Percentiles rank a stretch among this genome's conserved stretches.
Evolutionary conservation across 345 rosid genomes (phyloP).

Genomic region (sweet orange (Citrus sinensis)): DVS_A1.0 CM039162.1:682001-682500

Average conservation of each 20-base stretch:
- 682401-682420: slow-evolving; percentile 57
- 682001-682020: background rate
- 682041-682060: background rate
- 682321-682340: slow-evolving; percentile 43
- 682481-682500: background rate
- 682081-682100: too few relatives aligned
- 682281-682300: slow-evolving; percentile 75
- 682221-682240: slow-evolving; percentile 70
- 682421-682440: slow-evolving; percentile 55
- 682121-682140: background rate
- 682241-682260: slow-evolving; percentile 76
- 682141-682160: slow-evolving; percentile 25
- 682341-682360: slow-evolving; percentile 4
- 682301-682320: slow-evolving; percentile 49
- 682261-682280: slow-evolving; percentile 90
- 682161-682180: slow-evolving; percentile 36
- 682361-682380: slow-evolving; percentile 44
- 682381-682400: slow-evolving; percentile 92
- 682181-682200: slow-evolving; percentile 25
- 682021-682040: background rate
- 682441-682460: slow-evolving; percentile 70
- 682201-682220: slow-evolving; percentile 34
- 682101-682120: slow-evolving; percentile 7
- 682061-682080: background rate
- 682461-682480: background rate